Percentiles rank a stretch among this genome's conserved stretches.
Conservation (phyloP, 257 asterid genomes). For the Coffea canephora region DNA sequence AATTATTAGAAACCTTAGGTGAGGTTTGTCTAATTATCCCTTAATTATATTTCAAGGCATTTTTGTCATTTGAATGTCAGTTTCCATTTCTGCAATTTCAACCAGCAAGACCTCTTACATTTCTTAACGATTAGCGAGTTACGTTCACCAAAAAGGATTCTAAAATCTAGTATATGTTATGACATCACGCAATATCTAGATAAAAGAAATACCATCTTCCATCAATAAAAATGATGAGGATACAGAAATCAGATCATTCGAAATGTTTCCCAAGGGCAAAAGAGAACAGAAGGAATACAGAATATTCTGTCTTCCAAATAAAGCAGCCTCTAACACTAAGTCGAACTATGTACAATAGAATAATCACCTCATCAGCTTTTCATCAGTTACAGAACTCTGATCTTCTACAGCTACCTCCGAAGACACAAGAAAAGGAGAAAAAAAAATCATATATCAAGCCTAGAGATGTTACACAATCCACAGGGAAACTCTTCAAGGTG, state of each 20-base stretch:
- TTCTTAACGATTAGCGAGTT: too few relatives aligned
- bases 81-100: too few relatives aligned
- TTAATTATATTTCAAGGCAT: too few relatives aligned
- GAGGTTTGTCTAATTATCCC: too few relatives aligned
- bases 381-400: constrained; percentile 1
- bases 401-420: constrained; percentile 5
- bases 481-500: background rate
- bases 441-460: background rate
- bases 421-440: background rate
- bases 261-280: background rate
- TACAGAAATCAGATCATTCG: constrained; percentile 5
- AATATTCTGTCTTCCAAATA: background rate
- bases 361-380: constrained; percentile 14
- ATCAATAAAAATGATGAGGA: constrained; percentile 1
- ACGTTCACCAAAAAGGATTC: too few relatives aligned
- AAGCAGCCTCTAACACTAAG: constrained; percentile 5
- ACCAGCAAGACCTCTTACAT: too few relatives aligned
- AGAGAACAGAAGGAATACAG: background rate
- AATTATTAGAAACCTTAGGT: too few relatives aligned
- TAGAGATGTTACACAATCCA: background rate
- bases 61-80: too few relatives aligned
- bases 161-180: too few relatives aligned
- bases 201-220: background rate
- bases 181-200: too few relatives aligned
- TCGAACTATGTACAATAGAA: constrained; percentile 8